A percentile compares a stretch with the other conserved stretches of the same genome.
These are phyloP conservation scores for Populus hybrid DNA, from an alignment of 441 rosid species.

Conservation along the genomic window DNA sequence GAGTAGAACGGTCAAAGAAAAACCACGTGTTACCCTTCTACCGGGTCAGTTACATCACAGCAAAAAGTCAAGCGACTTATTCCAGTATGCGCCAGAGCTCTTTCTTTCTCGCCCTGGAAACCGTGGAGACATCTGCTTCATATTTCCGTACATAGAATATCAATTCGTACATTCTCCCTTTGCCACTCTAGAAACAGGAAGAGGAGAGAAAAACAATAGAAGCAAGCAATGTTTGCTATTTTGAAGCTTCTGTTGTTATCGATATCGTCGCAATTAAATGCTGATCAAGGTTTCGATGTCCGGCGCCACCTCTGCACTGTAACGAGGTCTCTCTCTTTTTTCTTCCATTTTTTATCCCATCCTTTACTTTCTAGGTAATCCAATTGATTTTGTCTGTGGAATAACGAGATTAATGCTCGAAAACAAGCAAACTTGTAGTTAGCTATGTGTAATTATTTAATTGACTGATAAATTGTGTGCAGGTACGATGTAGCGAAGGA, in stretches of 20 bases:
- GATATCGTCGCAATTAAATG: slow-evolving; percentile 5
- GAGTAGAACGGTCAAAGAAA: not conserved
- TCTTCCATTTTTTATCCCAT: slow-evolving; percentile 1
- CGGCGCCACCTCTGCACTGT: slow-evolving; percentile 79
- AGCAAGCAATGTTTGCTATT: not conserved
- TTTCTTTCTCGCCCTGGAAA: not conserved
- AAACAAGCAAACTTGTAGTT: not conserved
- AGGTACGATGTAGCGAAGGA: slow-evolving; percentile 68
- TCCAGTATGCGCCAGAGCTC: not conserved
- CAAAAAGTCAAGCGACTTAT: not conserved
- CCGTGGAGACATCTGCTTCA: not conserved
- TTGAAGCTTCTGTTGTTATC: not conserved
- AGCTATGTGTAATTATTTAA: not conserved
- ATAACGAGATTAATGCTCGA: not conserved
- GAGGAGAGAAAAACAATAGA: not conserved
- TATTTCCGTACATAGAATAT: not conserved
- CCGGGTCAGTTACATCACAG: no score
- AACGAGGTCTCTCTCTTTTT: slow-evolving; percentile 47
- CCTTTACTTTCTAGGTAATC: not conserved
- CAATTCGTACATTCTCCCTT: not conserved
- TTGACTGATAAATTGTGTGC: slow-evolving; percentile 17
- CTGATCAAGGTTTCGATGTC: slow-evolving; percentile 60
- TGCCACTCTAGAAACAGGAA: not conserved
- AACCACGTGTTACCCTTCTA: not conserved
- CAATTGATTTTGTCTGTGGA: not conserved